phyloP scores from a whole-genome alignment of 495 filamentous ascomycete genomes.

The Aspergillus saccharolyticus region DNA sequence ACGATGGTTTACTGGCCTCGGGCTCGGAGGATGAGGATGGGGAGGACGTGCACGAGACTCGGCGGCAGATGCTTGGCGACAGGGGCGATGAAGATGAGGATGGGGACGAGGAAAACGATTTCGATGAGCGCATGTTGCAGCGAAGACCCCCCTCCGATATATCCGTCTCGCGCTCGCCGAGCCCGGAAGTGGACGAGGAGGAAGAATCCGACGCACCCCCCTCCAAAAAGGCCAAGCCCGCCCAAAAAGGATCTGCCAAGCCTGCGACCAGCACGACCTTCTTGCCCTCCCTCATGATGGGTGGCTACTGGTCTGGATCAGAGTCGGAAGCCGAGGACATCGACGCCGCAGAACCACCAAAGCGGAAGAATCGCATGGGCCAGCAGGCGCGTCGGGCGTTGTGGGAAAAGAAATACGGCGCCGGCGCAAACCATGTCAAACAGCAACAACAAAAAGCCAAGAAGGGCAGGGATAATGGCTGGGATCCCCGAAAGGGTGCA shows the following conservation, averaged over 20 bases:
- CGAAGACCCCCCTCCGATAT: constrained; percentile 18
- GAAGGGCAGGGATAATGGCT: constrained; percentile 38
- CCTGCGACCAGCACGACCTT: constrained; percentile 63
- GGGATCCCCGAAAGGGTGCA: constrained; percentile 46
- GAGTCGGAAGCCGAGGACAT: constrained; percentile 55
- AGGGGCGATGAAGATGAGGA: background rate
- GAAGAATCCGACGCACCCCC: constrained; percentile 28
- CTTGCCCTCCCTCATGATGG: constrained; percentile 78
- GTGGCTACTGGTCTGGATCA: constrained; percentile 88
- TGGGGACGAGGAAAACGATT: constrained; percentile 27
- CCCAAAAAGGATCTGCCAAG: constrained; percentile 23
- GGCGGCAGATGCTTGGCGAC: background rate
- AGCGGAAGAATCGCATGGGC: constrained; percentile 78
- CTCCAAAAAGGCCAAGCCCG: constrained; percentile 39
- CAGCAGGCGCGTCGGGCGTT: constrained; percentile 80
- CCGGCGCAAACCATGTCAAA: constrained; percentile 67
- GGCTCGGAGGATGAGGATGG: constrained; percentile 36
- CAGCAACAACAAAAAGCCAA: constrained; percentile 26
- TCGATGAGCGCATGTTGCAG: constrained; percentile 5
- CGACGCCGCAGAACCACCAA: constrained; percentile 31
- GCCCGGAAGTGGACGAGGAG: constrained; percentile 10
- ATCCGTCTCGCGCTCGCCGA: constrained; percentile 36
- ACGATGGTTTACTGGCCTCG: constrained; percentile 52
- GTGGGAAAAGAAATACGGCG: constrained; percentile 89
- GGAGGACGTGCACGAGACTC: background rate